Conservation (phyloP, 228 moss, liverwort and hornwort genomes). For the Sphagnum fallax region DNA sequence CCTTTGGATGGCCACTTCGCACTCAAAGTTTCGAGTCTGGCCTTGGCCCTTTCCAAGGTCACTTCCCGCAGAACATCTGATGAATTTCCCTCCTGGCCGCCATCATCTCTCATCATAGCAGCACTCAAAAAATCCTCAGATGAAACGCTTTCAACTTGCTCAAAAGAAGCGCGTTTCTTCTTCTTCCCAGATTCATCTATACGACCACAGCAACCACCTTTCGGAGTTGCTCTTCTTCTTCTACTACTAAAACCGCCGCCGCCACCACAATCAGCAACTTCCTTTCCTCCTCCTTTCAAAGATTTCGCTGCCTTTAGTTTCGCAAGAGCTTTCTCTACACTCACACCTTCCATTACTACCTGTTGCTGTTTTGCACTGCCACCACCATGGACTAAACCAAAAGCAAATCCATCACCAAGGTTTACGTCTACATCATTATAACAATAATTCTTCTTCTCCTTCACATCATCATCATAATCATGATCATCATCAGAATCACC, state of each 20-base stretch:
- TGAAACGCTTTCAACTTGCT: constrained; percentile 26
- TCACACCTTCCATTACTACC: too few species aligned
- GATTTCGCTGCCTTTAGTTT: too few species aligned
- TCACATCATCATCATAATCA: too few species aligned
- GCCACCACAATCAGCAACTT: too few species aligned
- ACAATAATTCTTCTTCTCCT: too few species aligned
- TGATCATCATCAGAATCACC: too few species aligned
- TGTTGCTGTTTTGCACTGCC: too few species aligned
- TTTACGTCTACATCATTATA: too few species aligned
- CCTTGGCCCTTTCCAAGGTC: constrained; percentile 43
- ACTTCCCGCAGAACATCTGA: constrained; percentile 4
- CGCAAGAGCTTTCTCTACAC: too few species aligned
- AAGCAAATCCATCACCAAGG: too few species aligned
- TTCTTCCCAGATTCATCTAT: constrained; percentile 6
- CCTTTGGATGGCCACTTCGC: not conserved
- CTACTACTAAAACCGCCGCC: not conserved
- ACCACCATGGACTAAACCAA: too few species aligned
- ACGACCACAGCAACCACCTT: constrained; percentile 22
- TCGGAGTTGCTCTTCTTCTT: not conserved
- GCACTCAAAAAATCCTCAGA: constrained; percentile 27
- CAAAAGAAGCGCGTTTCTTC: constrained; percentile 6
- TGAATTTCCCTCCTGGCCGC: not conserved
- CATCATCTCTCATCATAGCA: constrained; percentile 10
- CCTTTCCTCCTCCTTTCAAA: too few species aligned
- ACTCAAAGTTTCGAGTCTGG: not conserved